phyloP scores from a whole-genome alignment of 164 flowering plant species.

The Nelumbo lutea region DNA sequence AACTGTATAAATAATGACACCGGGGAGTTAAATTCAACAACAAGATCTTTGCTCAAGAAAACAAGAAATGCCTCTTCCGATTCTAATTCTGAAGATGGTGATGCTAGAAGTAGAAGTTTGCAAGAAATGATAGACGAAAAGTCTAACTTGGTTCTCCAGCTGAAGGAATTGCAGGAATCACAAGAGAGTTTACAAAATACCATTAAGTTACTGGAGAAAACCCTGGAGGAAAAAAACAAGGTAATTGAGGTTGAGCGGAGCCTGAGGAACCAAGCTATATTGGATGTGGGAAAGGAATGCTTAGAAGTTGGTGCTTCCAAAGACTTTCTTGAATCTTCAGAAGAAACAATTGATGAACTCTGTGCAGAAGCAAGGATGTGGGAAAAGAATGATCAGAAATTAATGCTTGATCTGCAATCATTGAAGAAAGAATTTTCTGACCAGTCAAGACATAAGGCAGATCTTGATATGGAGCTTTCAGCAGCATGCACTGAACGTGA shows the following conservation, averaged over 20 bases:
- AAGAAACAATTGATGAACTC: slow-evolving; percentile 59
- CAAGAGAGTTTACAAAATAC: slow-evolving; percentile 38
- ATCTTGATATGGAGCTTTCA: slow-evolving; percentile 58
- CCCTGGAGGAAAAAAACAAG: slow-evolving; percentile 38
- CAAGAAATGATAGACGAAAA: slow-evolving; percentile 11
- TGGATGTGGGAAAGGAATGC: background rate
- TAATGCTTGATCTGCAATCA: slow-evolving; percentile 57
- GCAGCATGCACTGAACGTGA: slow-evolving; percentile 58
- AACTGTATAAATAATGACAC: slow-evolving; percentile 10
- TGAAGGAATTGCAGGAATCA: slow-evolving; percentile 43
- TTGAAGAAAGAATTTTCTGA: slow-evolving; percentile 50
- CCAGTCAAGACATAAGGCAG: slow-evolving; percentile 47
- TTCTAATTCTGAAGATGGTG: background rate
- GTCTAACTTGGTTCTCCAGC: slow-evolving; percentile 23
- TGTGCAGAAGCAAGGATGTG: slow-evolving; percentile 76
- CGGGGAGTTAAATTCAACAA: background rate
- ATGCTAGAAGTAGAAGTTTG: no score
- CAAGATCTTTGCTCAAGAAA: background rate
- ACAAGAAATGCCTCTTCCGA: background rate
- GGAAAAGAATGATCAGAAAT: slow-evolving; percentile 73
- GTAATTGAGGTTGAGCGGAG: slow-evolving; percentile 36
- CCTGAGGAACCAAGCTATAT: slow-evolving; percentile 24
- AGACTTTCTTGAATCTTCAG: slow-evolving; percentile 55
- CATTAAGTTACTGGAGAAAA: slow-evolving; percentile 40
- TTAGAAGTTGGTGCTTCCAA: slow-evolving; percentile 18